These are phyloP conservation scores for Kwoniella mangroviensis DNA, from an alignment of 768 basidiomycete genomes.

Conservation along the genomic window DNA sequence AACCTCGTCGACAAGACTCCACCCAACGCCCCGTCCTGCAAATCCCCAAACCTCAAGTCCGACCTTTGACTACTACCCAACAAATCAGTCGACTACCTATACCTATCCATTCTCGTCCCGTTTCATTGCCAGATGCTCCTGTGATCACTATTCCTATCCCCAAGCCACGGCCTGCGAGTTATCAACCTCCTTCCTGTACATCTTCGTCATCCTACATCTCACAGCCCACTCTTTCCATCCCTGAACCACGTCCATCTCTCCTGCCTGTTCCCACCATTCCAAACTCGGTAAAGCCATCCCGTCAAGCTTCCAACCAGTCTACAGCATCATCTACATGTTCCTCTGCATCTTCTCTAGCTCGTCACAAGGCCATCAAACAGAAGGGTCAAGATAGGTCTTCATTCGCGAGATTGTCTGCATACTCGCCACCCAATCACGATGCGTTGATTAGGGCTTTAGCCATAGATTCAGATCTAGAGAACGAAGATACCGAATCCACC, in stretches of 20 bases:
- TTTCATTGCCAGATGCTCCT: neutral
- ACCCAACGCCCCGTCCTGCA: neutral
- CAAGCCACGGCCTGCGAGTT: neutral
- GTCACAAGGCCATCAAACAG: constrained; percentile 15
- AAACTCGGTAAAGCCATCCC: neutral
- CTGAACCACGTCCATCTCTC: neutral
- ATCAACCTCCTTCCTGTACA: neutral
- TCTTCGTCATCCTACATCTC: neutral
- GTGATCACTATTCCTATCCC: neutral
- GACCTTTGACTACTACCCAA: constrained; percentile 1
- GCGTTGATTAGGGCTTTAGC: neutral
- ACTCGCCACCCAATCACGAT: neutral
- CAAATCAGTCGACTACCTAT: constrained; percentile 1
- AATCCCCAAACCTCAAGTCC: constrained; percentile 1
- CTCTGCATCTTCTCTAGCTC: constrained; percentile 19
- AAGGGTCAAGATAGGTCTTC: constrained; percentile 4
- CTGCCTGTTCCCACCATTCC: neutral
- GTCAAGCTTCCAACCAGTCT: constrained; percentile 6
- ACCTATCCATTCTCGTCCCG: neutral
- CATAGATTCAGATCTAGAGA: neutral
- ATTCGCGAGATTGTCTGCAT: neutral
- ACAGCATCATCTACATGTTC: constrained; percentile 16
- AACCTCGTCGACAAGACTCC: constrained; percentile 4
- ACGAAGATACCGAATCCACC: constrained; percentile 13
- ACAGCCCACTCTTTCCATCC: neutral